Percentiles rank a stretch among this genome's conserved stretches.
These are phyloP conservation scores for Linum lewisii DNA, from an alignment of 345 rosid genomes.

Conservation along the genomic window DNA sequence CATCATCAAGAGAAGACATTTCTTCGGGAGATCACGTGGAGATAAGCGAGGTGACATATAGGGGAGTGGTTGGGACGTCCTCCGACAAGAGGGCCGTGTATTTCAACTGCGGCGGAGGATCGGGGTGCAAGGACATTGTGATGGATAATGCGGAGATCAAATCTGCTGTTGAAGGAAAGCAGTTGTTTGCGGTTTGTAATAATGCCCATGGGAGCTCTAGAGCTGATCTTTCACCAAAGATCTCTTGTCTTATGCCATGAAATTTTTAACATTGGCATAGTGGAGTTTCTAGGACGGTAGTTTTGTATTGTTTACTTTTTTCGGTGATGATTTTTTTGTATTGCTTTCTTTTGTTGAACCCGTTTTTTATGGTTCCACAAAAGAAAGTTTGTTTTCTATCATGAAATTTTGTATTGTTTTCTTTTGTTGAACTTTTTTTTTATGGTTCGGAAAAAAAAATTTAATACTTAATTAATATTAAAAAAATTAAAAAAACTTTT, in stretches of 20 bases:
- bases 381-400: too few species aligned
- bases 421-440: too few species aligned
- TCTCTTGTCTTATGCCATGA: slow-evolving; percentile 3
- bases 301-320: neutral
- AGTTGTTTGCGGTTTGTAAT: neutral
- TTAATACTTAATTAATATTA: too few species aligned
- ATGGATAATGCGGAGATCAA: neutral
- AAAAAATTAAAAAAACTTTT: too few species aligned
- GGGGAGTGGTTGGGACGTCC: neutral
- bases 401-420: too few species aligned
- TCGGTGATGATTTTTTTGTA: neutral
- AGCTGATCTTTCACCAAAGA: neutral
- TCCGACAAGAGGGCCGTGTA: neutral
- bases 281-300: neutral
- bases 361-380: too few species aligned
- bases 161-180: neutral
- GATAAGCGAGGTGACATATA: neutral
- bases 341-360: too few species aligned
- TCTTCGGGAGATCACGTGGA: neutral
- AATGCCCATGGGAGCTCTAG: neutral
- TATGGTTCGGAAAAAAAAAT: too few species aligned
- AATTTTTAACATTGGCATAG: neutral
- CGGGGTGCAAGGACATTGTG: neutral
- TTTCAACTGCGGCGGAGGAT: neutral
- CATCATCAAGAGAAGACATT: neutral